Evolutionary conservation across 306 rosid species (phyloP), one percentile per base, ranked within the genome.

Genomic region (Arachis hypogaea): DNA sequence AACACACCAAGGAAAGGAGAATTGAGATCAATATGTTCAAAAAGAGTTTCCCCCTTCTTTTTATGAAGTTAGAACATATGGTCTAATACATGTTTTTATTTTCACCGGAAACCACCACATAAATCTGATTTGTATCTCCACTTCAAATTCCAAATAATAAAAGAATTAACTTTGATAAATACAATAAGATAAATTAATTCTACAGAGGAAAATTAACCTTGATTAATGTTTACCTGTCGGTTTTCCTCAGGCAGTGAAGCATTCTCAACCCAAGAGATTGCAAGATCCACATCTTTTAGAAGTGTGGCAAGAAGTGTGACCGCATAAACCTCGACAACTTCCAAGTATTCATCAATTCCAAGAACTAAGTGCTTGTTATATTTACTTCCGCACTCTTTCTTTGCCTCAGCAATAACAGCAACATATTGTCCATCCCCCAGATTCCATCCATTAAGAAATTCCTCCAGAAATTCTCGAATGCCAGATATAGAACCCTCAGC

Each of bases 201-300:
- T 30, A 45, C 7, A 45, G 42, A 74, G 16, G 57, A 22, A 22
- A 64, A 33, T 33, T 2, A 33, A 16, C 16, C 50, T 42, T 49
- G 38, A 33, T 33, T 33, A 33, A 33, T 52, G n/a, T 60, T 81
- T 85, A 90, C 98, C 93, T 91, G 96, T 57, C 84, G 82, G 57
- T 80, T 84, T 68, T 81, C 88, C 77, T 87, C 85, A 0, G 96
- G 96, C 70, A 93, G 77, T 66, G 86, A 75, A 67, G 97, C 94
- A 76, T 81, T 89, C 72, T 85, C 87, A 64, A 91, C 84, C 97
- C 97, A 93, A 9, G 87, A 82, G 77, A 90, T 81, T 22, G 98
- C 96, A 38, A 79, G 81, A 49, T 88, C 78, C 4, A 82, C 59
- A 64, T 86, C 82, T 59, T 87, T 74, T 69, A 68, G 66, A 81